phyloP scores from a whole-genome alignment of 2,329 filamentous ascomycete species.

The Colletotrichum caudatum region DNA sequence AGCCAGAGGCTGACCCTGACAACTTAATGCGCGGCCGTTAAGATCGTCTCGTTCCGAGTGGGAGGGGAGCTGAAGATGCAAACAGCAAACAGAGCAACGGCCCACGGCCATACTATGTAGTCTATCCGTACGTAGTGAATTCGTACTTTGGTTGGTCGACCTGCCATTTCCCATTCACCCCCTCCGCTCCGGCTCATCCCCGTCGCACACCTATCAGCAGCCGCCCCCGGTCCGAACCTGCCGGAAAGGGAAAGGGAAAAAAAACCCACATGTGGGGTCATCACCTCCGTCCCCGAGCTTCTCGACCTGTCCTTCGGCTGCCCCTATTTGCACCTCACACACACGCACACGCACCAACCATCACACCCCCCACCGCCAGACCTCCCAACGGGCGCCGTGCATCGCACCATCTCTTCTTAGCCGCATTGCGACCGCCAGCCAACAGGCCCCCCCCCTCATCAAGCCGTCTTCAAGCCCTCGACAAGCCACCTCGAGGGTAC shows the following conservation, averaged over 20 bases:
- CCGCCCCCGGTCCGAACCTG: constrained; percentile 18
- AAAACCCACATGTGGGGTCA: not conserved
- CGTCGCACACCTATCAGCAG: constrained; percentile 34
- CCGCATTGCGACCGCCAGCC: constrained; percentile 34
- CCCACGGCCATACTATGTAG: constrained; percentile 12
- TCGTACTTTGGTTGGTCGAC: not conserved
- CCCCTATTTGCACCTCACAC: constrained; percentile 32
- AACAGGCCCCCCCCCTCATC: not conserved
- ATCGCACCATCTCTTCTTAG: constrained; percentile 19
- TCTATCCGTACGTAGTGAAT: no score
- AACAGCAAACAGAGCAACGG: not conserved
- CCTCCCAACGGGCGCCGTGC: constrained; percentile 17
- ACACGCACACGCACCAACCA: not conserved
- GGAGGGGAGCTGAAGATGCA: not conserved
- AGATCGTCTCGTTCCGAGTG: constrained; percentile 12
- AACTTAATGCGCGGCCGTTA: constrained; percentile 31
- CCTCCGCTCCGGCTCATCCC: constrained; percentile 27
- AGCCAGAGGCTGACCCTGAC: not conserved
- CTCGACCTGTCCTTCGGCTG: constrained; percentile 24
- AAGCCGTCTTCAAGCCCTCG: constrained; percentile 4
- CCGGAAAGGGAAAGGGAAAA: constrained; percentile 13
- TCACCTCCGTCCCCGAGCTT: constrained; percentile 15
- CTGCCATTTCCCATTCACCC: not conserved
- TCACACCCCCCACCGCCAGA: not conserved
- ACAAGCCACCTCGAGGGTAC: constrained; percentile 10